phyloP scores from a whole-genome alignment of 345 rosid species.

The Murraya koenigii region DNA sequence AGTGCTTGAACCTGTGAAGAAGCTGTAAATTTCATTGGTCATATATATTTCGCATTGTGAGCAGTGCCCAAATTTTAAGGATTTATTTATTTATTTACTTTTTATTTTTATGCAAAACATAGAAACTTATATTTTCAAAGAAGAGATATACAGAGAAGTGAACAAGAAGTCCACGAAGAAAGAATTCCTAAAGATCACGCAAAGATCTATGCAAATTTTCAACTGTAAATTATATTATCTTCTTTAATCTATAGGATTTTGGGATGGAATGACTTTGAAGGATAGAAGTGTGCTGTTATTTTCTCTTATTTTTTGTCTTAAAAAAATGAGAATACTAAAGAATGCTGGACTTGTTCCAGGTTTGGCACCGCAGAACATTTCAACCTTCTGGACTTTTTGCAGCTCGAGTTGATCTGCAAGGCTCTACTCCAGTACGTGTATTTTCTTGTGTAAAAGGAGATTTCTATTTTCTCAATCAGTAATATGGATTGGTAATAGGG shows the following conservation, averaged over 20 bases:
- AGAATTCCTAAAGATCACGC: no score
- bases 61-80: background rate
- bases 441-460: slow-evolving; percentile 10
- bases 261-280: background rate
- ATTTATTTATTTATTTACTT: no score
- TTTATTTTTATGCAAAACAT: no score
- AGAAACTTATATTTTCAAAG: background rate
- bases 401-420: slow-evolving; percentile 91
- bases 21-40: background rate
- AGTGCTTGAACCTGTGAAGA: background rate
- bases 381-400: slow-evolving; percentile 96
- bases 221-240: background rate
- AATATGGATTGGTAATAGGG: slow-evolving; percentile 8
- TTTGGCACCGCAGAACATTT: slow-evolving; percentile 94
- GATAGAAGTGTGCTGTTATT: background rate
- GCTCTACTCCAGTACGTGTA: slow-evolving; percentile 65
- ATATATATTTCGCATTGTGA: background rate
- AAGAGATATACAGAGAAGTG: background rate
- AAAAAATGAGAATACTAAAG: slow-evolving; percentile 2
- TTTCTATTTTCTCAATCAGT: slow-evolving; percentile 8
- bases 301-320: background rate
- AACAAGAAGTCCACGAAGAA: background rate
- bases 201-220: background rate
- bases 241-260: background rate
- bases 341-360: slow-evolving; percentile 45